These are phyloP conservation scores for Onygenales sp. DNA, from an alignment of 2,329 filamentous ascomycete species.

Conservation along the genomic window DNA sequence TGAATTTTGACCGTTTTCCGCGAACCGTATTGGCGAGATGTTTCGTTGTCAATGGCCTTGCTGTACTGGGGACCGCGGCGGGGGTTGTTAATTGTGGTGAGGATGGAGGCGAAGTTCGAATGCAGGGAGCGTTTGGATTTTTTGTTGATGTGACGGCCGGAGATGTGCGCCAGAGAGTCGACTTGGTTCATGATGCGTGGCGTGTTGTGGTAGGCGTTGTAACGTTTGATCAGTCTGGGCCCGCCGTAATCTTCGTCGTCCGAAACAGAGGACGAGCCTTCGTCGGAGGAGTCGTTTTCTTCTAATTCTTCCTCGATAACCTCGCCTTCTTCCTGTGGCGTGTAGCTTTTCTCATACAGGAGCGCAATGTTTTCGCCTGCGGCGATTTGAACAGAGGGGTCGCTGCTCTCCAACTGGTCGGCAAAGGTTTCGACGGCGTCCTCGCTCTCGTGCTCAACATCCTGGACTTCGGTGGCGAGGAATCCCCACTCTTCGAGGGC, in stretches of 20 bases:
- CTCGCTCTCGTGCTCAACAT: constrained; percentile 62
- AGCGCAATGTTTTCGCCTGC: constrained; percentile 74
- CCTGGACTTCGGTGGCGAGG: constrained; percentile 66
- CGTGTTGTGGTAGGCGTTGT: constrained; percentile 57
- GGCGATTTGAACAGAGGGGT: constrained; percentile 63
- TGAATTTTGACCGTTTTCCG: constrained; percentile 53
- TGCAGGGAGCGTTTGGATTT: constrained; percentile 59
- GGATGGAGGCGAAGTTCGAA: constrained; percentile 55
- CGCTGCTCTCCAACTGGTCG: constrained; percentile 71
- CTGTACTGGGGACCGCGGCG: constrained; percentile 57
- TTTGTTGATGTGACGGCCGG: constrained; percentile 54
- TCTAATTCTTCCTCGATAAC: constrained; percentile 32
- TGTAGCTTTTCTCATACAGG: constrained; percentile 65
- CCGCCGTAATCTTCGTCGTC: constrained; percentile 30
- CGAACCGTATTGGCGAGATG: constrained; percentile 51
- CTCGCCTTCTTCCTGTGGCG: constrained; percentile 49
- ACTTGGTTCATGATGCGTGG: constrained; percentile 52
- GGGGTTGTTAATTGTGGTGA: constrained; percentile 57
- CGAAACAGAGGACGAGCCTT: constrained; percentile 24
- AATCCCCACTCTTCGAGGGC: constrained; percentile 73
- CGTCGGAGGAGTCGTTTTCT: constrained; percentile 33
- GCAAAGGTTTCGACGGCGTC: constrained; percentile 69
- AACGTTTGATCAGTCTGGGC: constrained; percentile 49
- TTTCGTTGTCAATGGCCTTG: constrained; percentile 53
- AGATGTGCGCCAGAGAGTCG: constrained; percentile 49